Evolutionary conservation across 176 grass and related monocot genomes (phyloP), one percentile per base, ranked within the genome.

Genomic region (Puccinellia tenuiflora): DNA sequence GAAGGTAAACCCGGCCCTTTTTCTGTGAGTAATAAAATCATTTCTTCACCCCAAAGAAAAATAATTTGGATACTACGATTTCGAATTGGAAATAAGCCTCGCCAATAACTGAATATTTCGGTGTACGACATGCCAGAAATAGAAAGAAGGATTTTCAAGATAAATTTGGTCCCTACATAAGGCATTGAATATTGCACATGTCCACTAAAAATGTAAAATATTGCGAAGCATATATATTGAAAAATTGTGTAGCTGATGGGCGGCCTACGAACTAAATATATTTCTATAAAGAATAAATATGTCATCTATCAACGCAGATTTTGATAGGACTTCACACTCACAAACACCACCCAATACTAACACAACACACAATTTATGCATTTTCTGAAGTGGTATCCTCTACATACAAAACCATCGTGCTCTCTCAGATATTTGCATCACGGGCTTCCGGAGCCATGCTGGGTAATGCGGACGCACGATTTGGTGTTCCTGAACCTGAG

Each of bases 401-500:
- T n/a, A 9, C 46, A 17, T 55, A 5, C 30, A 70, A 43, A 54
- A 56, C 26, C 10, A 16, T 28, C 15, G 1, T 30, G 30, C 4
- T 57, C 24, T 74, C 5, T 40, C 4, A 0, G 6, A 5, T 12
- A 39, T 37, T 39, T 15, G 25, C 66, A 73, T 79, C 73, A 83
- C 5, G 66, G 74, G 20, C 29, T 86, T 3, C 21, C 45, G 0
- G 64, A 67, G 62, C 81, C 64, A 6, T 52, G 20, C 8, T 81
- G 73, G 7, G 73, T 15, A 9, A 82, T 14, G 30, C 83, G 86
- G 86, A 78, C 56, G 2, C 64, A 66, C 9, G 82, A 70, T 29
- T 39, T 38, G 7, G 85, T 18, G 40, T 65, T 81, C 60, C 79
- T 86, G 63, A 85, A 86, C 76, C 73, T 47, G 37, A 91, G 59